Evolutionary conservation across 495 filamentous ascomycete species (phyloP).

Genomic region (Podospora fimiseda): DNA sequence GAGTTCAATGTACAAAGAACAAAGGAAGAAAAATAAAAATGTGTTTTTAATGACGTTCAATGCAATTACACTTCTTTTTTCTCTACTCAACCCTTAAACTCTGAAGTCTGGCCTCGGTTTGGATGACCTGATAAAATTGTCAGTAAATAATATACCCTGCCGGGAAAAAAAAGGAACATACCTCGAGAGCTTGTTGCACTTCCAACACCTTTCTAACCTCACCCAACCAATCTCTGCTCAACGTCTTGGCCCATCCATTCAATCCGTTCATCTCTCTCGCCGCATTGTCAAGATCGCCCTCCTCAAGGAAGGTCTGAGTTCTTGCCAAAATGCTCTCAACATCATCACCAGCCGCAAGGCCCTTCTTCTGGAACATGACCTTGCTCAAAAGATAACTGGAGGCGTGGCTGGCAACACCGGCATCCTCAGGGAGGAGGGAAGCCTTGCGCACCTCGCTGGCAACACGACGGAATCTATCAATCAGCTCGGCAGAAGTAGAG

Average conservation of each 20-base stretch:
- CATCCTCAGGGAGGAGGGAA: constrained; percentile 80
- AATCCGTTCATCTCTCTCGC: constrained; percentile 92
- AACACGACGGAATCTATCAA: constrained; percentile 95
- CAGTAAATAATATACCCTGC: constrained; percentile 12
- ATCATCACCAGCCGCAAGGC: constrained; percentile 78
- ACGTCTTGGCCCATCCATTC: constrained; percentile 85
- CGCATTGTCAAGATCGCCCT: constrained; percentile 84
- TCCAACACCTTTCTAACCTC: constrained; percentile 87
- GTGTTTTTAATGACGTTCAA: neutral
- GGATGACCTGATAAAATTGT: constrained; percentile 45
- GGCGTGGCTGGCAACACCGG: constrained; percentile 88
- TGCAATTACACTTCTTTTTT: neutral
- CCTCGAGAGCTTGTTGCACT: constrained; percentile 91
- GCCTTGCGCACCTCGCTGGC: constrained; percentile 91
- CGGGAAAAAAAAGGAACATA: constrained; percentile 39
- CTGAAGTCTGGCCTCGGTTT: constrained; percentile 56
- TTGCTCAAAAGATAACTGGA: constrained; percentile 83
- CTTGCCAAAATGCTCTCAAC: constrained; percentile 89
- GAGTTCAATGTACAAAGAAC: constrained; percentile 19
- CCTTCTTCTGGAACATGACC: constrained; percentile 88
- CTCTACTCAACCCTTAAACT: constrained; percentile 50
- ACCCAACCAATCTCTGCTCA: constrained; percentile 86
- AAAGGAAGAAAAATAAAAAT: constrained; percentile 13
- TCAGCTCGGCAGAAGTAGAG: constrained; percentile 70
- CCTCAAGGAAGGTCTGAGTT: constrained; percentile 81